phyloP scores from a whole-genome alignment of 2,329 filamentous ascomycete species.

The Gnomoniopsis smithogilvyi region DNA sequence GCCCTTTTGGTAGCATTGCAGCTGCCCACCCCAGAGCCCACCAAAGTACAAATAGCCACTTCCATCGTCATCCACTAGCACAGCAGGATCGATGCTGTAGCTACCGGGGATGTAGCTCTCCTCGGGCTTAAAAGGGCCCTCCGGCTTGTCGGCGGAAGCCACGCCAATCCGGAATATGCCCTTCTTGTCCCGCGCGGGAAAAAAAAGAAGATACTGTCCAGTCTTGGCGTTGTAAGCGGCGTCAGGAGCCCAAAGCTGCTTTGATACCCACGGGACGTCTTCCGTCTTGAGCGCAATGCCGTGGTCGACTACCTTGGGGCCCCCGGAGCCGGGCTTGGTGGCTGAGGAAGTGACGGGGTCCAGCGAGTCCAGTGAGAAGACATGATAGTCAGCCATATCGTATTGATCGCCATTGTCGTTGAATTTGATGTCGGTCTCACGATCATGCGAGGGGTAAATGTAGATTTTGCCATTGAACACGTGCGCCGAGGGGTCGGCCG shows the following conservation, averaged over 20 bases:
- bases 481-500: conserved; percentile 76
- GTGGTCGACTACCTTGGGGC: conserved; percentile 63
- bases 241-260: conserved; percentile 80
- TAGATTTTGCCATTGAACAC: conserved; percentile 74
- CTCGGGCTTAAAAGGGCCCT: conserved; percentile 68
- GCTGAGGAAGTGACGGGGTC: conserved; percentile 43
- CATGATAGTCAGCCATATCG: conserved; percentile 82
- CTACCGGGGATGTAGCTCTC: conserved; percentile 62
- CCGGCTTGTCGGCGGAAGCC: conserved; percentile 59
- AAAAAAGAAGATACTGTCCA: conserved; percentile 72
- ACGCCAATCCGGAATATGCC: conserved; percentile 74
- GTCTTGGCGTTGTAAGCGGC: conserved; percentile 57
- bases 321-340: neutral
- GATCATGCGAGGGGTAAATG: conserved; percentile 79
- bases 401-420: conserved; percentile 87
- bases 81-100: conserved; percentile 75
- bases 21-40: conserved; percentile 76
- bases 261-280: conserved; percentile 72
- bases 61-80: conserved; percentile 67
- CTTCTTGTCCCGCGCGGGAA: conserved; percentile 69
- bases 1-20: conserved; percentile 68
- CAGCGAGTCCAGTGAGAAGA: conserved; percentile 57
- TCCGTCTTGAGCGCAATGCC: conserved; percentile 63
- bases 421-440: conserved; percentile 66
- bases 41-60: conserved; percentile 71